Evolutionary conservation across 306 rosid genomes (phyloP), one percentile per base, ranked within the genome.

Genomic region (Pyrus bretschneideri): DNA sequence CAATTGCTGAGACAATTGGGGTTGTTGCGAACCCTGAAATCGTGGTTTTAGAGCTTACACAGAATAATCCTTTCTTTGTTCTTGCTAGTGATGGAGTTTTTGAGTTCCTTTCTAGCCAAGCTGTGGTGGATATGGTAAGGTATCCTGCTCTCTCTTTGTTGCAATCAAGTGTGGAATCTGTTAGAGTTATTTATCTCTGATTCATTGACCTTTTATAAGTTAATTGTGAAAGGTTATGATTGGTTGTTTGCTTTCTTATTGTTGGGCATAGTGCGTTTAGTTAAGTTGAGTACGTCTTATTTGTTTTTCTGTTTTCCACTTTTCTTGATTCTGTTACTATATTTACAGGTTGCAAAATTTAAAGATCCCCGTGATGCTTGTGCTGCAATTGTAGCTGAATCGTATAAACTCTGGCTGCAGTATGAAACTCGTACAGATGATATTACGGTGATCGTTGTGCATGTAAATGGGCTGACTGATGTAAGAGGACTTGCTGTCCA

Each of bases 331-430:
- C 35, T 54, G 38, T 72, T 60, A 35, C 74, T 60, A 30, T 77
- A 67, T 77, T 79, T 86, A 54, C 87, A 96, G 98, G 98, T 91
- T 81, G 85, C 91, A 21, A 96, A 92, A 80, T 88, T 83, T 84
- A 89, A 91, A 77, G 99, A 96, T 85, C 97, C 98, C 11, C 98
- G 93, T 31, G 99, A 92, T 91, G 99, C 99, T 87, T 96, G 99
- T 85, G 99, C 96, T 67, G 99, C 98, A 46, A 89, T 96, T 73
- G 99, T 96, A 46, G 99, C 98, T 15, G 98, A 96, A 82, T 91
- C 99, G 76, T 96, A 96, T 87, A 86, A 96, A 55, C 99, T 88
- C 71, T 96, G 99, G 99, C 90, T 96, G 40, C 99, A 96, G 79
- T 96, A 84, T 74, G 99, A 96, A 86, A 92, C 99, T 80, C 99